phyloP scores from a whole-genome alignment of 2,329 filamentous ascomycete species.

The Metarhizium anisopliae region DNA sequence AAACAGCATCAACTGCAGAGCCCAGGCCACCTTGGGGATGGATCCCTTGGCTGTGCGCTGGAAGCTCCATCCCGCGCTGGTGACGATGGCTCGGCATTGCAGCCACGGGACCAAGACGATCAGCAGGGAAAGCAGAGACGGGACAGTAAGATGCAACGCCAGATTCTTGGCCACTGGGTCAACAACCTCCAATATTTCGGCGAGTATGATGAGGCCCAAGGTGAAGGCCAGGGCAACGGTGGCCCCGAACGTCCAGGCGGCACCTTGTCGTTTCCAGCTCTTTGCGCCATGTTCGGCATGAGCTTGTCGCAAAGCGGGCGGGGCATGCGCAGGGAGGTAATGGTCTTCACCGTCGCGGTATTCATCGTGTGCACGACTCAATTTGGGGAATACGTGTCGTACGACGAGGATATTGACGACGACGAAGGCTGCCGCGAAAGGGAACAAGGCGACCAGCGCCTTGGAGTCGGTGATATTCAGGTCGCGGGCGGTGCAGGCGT shows the following conservation, averaged over 20 bases:
- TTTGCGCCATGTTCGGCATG: constrained; percentile 50
- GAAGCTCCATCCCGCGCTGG: constrained; percentile 53
- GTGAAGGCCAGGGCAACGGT: constrained; percentile 72
- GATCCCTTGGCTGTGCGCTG: constrained; percentile 46
- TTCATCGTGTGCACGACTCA: constrained; percentile 46
- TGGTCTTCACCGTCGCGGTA: constrained; percentile 48
- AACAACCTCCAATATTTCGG: constrained; percentile 73
- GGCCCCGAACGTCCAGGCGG: constrained; percentile 61
- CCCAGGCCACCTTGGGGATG: constrained; percentile 53
- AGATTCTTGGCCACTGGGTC: constrained; percentile 56
- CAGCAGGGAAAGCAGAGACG: constrained; percentile 61
- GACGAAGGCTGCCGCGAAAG: constrained; percentile 64
- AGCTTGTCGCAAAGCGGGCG: constrained; percentile 46
- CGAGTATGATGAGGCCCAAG: constrained; percentile 71
- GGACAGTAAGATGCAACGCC: constrained; percentile 61
- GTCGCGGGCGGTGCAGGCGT: constrained; percentile 42
- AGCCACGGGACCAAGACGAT: constrained; percentile 70
- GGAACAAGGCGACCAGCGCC: constrained; percentile 51
- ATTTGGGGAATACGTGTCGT: constrained; percentile 62
- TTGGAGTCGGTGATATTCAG: constrained; percentile 32
- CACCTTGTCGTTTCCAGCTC: constrained; percentile 39
- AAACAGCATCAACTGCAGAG: constrained; percentile 54
- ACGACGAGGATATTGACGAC: constrained; percentile 53
- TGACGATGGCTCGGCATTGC: constrained; percentile 60
- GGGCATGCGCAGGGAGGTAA: constrained; percentile 53